Evolutionary conservation across 176 grass and related monocot genomes (phyloP).

Genomic region (Dactylis glomerata): DNA sequence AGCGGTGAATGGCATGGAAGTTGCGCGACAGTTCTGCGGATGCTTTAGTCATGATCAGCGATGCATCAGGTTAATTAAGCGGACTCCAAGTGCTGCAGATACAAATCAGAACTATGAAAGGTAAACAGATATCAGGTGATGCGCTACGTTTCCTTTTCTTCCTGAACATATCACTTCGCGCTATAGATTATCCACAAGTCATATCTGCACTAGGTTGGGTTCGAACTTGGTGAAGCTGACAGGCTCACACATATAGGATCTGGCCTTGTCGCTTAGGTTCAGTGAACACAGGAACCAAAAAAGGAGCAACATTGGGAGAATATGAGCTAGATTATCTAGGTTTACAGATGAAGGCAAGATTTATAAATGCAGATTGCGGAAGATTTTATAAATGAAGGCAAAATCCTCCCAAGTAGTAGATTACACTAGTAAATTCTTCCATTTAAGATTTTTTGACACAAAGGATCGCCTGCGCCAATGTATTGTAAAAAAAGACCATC

Average conservation of each 20-base stretch:
- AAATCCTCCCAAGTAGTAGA: background rate
- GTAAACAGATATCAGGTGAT: background rate
- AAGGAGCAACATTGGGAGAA: background rate
- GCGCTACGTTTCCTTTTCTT: background rate
- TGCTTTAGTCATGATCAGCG: constrained; percentile 3
- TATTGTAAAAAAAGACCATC: too few relatives aligned
- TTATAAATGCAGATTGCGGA: background rate
- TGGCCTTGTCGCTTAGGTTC: background rate
- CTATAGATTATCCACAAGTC: background rate
- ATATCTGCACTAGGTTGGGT: background rate
- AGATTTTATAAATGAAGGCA: background rate
- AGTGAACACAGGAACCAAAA: background rate
- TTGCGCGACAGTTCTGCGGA: background rate
- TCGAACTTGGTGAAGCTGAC: background rate
- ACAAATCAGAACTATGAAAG: background rate
- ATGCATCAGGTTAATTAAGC: constrained; percentile 10
- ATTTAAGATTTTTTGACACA: too few relatives aligned
- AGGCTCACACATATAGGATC: background rate
- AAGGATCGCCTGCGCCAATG: too few relatives aligned
- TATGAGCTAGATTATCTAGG: background rate
- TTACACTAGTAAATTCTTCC: background rate
- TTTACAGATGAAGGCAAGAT: background rate
- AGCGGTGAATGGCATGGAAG: background rate
- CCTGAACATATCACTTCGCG: background rate
- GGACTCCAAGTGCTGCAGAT: background rate